Evolutionary conservation across 2,329 filamentous ascomycete genomes (phyloP), one percentile per base, ranked within the genome.

Genomic region (Sporothrix globosa): DNA sequence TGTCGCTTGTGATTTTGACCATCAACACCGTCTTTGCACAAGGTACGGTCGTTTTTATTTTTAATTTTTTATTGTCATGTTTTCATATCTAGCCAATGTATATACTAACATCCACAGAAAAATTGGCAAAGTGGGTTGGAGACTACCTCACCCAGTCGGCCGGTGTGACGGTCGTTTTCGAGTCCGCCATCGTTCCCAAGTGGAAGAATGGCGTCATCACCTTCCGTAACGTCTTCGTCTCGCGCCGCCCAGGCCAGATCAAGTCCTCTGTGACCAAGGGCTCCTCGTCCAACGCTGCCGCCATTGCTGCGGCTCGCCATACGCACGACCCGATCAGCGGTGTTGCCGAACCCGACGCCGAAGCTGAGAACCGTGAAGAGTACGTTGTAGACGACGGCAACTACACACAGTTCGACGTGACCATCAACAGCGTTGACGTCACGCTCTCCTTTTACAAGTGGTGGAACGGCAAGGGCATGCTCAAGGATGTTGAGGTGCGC

Each of bases 21-120:
- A 92, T 98, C 77, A 99, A 99, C 79, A 98, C 95, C 0, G 93
- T 98, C 44, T 92, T 98, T 81, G 96, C 96, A 2, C 96, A 99
- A 84, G 91, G 91, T 92, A 82, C 1, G 58, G 5, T 14, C 46
- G 1, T n/a, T 17, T n/a, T 7, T 9, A 9, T 30, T 34, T 6
- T 41, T 34, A 0, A 0, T 34, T 34, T 9, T 6, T 34, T 34
- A 6, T 34, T 34, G 34, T 34, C 34, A 34, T 6, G 9, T 0
- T 9, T 9, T 41, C 1, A 60, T 41, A 6, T 41, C 19, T 58
- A 21, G 11, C 17, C 14, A 41, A 10, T 14, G 10, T 30, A 2
- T 44, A 24, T 61, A 7, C 67, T 74, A 27, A 73, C 65, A 27
- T 9, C 3, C 17, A 21, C 73, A 92, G 96, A 99, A 88, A 97